Evolutionary conservation across 1,139 yeast species (phyloP), one percentile per base, ranked within the genome.

Genomic region (Candida sanyaensis): DNA sequence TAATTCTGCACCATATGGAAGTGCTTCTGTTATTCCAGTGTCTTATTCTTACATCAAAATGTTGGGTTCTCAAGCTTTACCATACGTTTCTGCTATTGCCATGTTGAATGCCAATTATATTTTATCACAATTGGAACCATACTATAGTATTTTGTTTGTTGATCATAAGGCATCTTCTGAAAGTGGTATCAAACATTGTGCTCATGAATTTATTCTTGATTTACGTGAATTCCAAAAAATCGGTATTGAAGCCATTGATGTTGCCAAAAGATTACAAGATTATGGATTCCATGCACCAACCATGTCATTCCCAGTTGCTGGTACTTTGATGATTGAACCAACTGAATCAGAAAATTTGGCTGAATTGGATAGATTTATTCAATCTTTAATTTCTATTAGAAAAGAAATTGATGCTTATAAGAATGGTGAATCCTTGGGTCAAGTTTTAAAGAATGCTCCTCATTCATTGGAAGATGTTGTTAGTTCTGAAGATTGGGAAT

Each of bases 251-350:
- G 98, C 97, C 26, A 90, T 92, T 60, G 99, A 93, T 65, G 85
- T 93, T 51, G 98, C 99, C 51, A 93, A 93, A 75, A 83, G 99
- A 68, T 80, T 93, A 53, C 98, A 93, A 70, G 99, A 93, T 71
- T 93, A 92, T 65, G 97, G 98, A 1, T 93, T 93, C 84, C 99
- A 93, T 68, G 97, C 97, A 0, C 99, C 99, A 56, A 93, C 99
- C 43, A 85, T 93, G 90, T 93, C 98, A 1, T 93, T 95, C 88
- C 99, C 99, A 23, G 96, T 93, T 46, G 92, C 97, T 10, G 96
- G 96, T 52, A 93, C 99, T 3, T 78, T 93, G 58, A 93, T 93
- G 99, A 85, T 93, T 56, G 99, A 93, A 71, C 99, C 99, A 50
- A 93, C 99, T 4, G 99, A 93, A 70, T 86, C 95, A 23, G 99